Evolutionary conservation across 2,329 filamentous ascomycete species (phyloP).

Genomic region (Conoideocrella luteorostrata): DNA sequence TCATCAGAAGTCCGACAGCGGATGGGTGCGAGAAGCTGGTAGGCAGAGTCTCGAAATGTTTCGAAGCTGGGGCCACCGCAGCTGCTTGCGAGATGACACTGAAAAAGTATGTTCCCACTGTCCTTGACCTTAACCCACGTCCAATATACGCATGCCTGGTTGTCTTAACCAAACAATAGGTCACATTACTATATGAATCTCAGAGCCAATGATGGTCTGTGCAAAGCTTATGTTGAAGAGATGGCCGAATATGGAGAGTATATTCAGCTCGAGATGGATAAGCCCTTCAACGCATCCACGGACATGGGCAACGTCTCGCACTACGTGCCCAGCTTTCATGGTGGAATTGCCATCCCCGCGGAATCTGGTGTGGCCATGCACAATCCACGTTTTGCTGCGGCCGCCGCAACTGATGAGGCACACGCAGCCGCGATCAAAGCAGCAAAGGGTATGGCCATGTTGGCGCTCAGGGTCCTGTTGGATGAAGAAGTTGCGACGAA

Average conservation of each 20-base stretch:
- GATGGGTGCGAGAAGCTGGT: neutral
- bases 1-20: neutral
- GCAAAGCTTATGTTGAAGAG: conserved; percentile 1
- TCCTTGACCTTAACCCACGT: neutral
- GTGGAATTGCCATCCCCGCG: conserved; percentile 35
- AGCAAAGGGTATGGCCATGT: conserved; percentile 30
- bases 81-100: neutral
- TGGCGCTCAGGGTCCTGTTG: conserved; percentile 19
- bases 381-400: conserved; percentile 34
- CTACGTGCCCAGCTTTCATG: conserved; percentile 37
- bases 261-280: neutral
- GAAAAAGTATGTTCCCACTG: neutral
- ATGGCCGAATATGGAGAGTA: conserved; percentile 14
- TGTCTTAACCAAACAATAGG: neutral
- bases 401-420: conserved; percentile 28
- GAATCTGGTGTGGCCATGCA: conserved; percentile 20
- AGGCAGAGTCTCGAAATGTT: neutral
- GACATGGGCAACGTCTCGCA: conserved; percentile 45
- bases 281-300: conserved; percentile 29
- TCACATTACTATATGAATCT: neutral
- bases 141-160: neutral
- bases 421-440: conserved; percentile 21
- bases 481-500: conserved; percentile 20
- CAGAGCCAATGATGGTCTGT: conserved; percentile 11
- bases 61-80: neutral